Evolutionary conservation across 2,329 filamentous ascomycete genomes (phyloP), one percentile per base, ranked within the genome.

Genomic region (Ophioceras dolichostomum): DNA sequence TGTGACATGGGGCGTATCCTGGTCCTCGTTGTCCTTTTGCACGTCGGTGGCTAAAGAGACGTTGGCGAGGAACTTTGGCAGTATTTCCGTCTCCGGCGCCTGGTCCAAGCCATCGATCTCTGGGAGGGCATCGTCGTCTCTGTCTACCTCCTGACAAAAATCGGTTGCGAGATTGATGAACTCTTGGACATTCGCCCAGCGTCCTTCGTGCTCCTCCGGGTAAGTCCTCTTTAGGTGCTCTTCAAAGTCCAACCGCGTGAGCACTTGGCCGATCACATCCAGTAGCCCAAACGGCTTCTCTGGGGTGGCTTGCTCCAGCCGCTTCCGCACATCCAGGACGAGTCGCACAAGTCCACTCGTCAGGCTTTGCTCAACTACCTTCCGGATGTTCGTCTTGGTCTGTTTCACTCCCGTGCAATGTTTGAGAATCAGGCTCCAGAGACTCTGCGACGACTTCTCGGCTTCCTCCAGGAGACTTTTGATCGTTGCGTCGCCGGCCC

Each of bases 101-200:
- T 93, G 85, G 34, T 79, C 67, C 3, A 87, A 47, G 1, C 78
- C 79, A 12, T 89, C 80, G 12, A 95, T 73, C 19, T 71, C 63
- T 0, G 87, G 75, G 3, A 80, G 64, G 5, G 58, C 51, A 16
- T 79, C 74, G 22, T 78, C 68, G 5, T 71, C 65, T 3, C 53
- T 45, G 12, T 59, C 52, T 10, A 50, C 60, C 42, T 55, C 54
- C 37, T 61, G 66, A 34, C 50, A 63, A 52, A 88, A 80, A 42
- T 95, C 87, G 4, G 68, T 70, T 1, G 85, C 86, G 51, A 94
- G 77, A 13, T 65, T 73, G 39, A 93, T 63, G n/a, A 96, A 74
- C 56, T 96, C 89, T 50, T 91, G 76, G 0, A 96, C 78, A 47
- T 94, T 96, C 22, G 79, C 79, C 84, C 87, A 91, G 42, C 87